A percentile compares a stretch with the other conserved stretches of the same genome.
Evolutionary conservation across 257 asterid genomes (phyloP).

Genomic region (Avicennia marina): DNA sequence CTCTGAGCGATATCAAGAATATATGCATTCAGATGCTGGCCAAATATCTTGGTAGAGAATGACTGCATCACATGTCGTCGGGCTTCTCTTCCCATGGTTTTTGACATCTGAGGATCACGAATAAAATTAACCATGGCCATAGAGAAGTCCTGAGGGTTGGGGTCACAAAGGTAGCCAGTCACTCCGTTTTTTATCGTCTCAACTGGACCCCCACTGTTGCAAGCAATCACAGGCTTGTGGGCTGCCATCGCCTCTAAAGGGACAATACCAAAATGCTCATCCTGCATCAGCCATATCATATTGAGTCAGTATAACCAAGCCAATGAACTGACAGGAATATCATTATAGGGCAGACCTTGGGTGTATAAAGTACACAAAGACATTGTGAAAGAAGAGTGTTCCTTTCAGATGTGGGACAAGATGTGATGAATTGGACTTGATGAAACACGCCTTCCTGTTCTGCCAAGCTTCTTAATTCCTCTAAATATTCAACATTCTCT

Average conservation of each 20-base stretch:
- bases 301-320: background rate
- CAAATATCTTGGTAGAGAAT: slow-evolving; percentile 78
- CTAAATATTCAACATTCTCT: slow-evolving; percentile 87
- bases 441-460: slow-evolving; percentile 59
- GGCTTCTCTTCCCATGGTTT: slow-evolving; percentile 70
- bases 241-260: slow-evolving; percentile 99
- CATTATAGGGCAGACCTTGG: slow-evolving; percentile 46
- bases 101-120: slow-evolving; percentile 54
- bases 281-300: slow-evolving; percentile 29
- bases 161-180: slow-evolving; percentile 83
- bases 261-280: slow-evolving; percentile 96
- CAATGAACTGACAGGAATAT: slow-evolving; percentile 2
- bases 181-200: slow-evolving; percentile 68
- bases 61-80: slow-evolving; percentile 54
- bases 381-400: slow-evolving; percentile 8
- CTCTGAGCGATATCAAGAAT: slow-evolving; percentile 48
- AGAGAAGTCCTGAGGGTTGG: slow-evolving; percentile 64
- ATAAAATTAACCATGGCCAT: slow-evolving; percentile 73
- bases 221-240: slow-evolving; percentile 83
- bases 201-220: slow-evolving; percentile 94
- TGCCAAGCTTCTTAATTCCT: slow-evolving; percentile 72
- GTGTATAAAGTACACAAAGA: slow-evolving; percentile 73
- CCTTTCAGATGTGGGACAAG: slow-evolving; percentile 37
- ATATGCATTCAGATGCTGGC: slow-evolving; percentile 58
- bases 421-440: slow-evolving; percentile 63